phyloP scores from a whole-genome alignment of 306 rosid genomes.

The Dryas octopetala region DNA sequence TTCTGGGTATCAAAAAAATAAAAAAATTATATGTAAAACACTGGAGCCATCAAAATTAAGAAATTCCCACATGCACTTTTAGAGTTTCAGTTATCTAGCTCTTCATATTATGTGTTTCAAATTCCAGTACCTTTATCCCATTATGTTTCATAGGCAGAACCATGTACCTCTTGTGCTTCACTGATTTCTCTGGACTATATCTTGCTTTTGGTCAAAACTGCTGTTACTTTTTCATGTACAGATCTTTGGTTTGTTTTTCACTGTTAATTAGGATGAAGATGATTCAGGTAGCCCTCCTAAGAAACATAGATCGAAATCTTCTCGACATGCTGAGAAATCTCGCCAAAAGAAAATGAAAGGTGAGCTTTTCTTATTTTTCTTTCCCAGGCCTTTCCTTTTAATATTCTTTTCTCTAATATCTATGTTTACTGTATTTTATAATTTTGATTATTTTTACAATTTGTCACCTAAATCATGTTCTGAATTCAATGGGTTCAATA shows the following conservation, averaged over 20 bases:
- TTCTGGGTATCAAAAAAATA: too few species aligned
- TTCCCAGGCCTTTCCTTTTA: neutral
- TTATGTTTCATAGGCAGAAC: neutral
- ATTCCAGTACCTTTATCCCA: constrained; percentile 2
- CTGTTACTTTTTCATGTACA: neutral
- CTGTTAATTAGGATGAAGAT: constrained; percentile 44
- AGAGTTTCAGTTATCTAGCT: neutral
- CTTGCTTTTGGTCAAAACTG: constrained; percentile 1
- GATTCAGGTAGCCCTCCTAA: constrained; percentile 34
- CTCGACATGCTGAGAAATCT: constrained; percentile 37
- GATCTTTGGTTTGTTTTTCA: constrained; percentile 12
- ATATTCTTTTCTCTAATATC: neutral
- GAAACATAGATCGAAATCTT: constrained; percentile 51
- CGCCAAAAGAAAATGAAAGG: constrained; percentile 57
- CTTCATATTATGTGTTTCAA: neutral
- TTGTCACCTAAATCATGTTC: neutral
- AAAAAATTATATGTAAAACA: neutral
- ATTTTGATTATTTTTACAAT: neutral
- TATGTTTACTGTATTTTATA: neutral
- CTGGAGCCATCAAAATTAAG: neutral
- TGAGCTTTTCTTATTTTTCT: constrained; percentile 32
- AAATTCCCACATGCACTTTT: neutral
- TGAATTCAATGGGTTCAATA: neutral
- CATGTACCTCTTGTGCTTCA: neutral
- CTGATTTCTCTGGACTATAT: neutral